phyloP scores from a whole-genome alignment of 768 basidiomycete species.

The Suillus discolor region DNA sequence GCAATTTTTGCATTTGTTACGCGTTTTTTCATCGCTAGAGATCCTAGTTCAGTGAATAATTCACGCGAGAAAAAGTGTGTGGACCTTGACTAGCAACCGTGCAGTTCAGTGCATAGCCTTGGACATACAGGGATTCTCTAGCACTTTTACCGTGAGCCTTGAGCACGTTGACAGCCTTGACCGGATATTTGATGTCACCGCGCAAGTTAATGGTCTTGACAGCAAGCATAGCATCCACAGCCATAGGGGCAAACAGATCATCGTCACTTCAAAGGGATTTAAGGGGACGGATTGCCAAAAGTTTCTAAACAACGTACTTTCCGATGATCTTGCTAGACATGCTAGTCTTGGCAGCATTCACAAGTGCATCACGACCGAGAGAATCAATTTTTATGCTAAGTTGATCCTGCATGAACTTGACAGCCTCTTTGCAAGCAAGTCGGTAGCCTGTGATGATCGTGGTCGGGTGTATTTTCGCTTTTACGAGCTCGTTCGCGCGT shows the following conservation, averaged over 20 bases:
- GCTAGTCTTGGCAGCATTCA: conserved; percentile 97
- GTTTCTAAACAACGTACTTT: conserved; percentile 61
- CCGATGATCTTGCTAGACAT: conserved; percentile 99
- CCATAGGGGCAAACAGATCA: conserved; percentile 97
- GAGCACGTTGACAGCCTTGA: conserved; percentile 97
- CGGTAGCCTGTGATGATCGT: conserved; percentile 99
- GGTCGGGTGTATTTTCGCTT: conserved; percentile 97
- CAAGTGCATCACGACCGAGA: conserved; percentile 87
- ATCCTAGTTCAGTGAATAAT: conserved; percentile 10
- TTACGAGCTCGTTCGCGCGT: conserved; percentile 96
- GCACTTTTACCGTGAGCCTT: conserved; percentile 98
- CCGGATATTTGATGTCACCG: conserved; percentile 98
- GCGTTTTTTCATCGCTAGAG: conserved; percentile 93
- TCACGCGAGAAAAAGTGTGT: conserved; percentile 19
- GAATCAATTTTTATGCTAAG: conserved; percentile 91
- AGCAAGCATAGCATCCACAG: conserved; percentile 97
- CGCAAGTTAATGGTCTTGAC: conserved; percentile 93
- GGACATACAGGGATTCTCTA: conserved; percentile 91
- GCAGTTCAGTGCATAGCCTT: conserved; percentile 97
- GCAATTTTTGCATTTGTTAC: conserved; percentile 95
- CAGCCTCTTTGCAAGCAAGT: conserved; percentile 95
- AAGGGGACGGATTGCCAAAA: conserved; percentile 2
- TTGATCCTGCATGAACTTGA: conserved; percentile 97
- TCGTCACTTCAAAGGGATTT: conserved; percentile 68
- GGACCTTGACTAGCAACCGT: conserved; percentile 98